A percentile compares a stretch with the other conserved stretches of the same genome.
Conservation (phyloP, 495 filamentous ascomycete species). For the Penicillium manginii region DNA sequence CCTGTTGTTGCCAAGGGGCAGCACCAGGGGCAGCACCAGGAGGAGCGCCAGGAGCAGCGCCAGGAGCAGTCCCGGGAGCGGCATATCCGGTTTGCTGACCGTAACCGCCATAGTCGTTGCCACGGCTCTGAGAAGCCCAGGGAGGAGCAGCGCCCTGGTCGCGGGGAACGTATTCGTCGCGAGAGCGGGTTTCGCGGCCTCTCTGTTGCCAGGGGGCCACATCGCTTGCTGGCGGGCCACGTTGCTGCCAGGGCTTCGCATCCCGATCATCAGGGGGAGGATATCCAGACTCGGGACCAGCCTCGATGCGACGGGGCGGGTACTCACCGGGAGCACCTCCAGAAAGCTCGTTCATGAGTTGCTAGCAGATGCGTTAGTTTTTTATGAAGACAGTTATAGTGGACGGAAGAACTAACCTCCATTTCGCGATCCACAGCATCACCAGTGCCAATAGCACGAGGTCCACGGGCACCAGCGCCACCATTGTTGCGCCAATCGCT, state of each 20-base stretch:
- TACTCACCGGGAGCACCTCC: constrained; percentile 69
- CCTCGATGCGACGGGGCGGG: constrained; percentile 83
- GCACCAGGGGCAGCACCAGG: too few relatives aligned
- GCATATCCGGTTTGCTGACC: constrained; percentile 42
- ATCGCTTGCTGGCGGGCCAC: constrained; percentile 73
- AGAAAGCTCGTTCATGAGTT: constrained; percentile 97
- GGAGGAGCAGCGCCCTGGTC: constrained; percentile 53
- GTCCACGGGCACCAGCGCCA: constrained; percentile 41
- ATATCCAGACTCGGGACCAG: constrained; percentile 64
- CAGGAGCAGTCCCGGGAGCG: constrained; percentile 54
- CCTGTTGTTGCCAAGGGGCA: constrained; percentile 73
- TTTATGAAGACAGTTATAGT: not conserved
- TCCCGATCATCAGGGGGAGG: constrained; percentile 60
- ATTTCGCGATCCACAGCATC: constrained; percentile 94
- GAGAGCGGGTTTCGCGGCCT: constrained; percentile 58
- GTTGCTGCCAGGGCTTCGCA: constrained; percentile 91
- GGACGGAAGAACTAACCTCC: constrained; percentile 64
- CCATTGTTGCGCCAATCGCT: constrained; percentile 83
- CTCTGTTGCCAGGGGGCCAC: constrained; percentile 76
- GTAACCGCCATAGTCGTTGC: constrained; percentile 53
- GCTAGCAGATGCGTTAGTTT: constrained; percentile 57
- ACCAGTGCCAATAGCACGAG: constrained; percentile 72
- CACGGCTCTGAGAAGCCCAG: constrained; percentile 55
- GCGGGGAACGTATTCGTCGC: constrained; percentile 54
- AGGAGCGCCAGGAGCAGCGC: constrained; percentile 57